Conservation (phyloP, 1,139 yeast species). For the Meyerozyma carpophila region DNA sequence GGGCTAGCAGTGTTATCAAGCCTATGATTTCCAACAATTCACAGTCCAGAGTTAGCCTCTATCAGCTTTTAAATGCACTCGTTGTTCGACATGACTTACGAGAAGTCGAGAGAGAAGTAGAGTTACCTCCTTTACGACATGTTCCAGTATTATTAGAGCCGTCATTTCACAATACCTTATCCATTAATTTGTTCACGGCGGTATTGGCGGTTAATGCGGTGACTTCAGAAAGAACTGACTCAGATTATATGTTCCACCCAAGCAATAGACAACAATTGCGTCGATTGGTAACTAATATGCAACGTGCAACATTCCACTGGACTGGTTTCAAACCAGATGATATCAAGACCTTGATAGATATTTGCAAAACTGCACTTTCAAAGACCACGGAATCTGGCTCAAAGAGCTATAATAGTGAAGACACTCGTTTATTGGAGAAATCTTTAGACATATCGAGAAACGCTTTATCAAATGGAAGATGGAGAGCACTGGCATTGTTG, state of each 20-base stretch:
- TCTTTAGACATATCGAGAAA: slow-evolving; percentile 40
- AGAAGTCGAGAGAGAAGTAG: slow-evolving; percentile 51
- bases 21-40: slow-evolving; percentile 38
- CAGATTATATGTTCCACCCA: slow-evolving; percentile 68
- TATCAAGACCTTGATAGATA: slow-evolving; percentile 43
- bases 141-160: slow-evolving; percentile 54
- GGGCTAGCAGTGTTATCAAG: slow-evolving; percentile 42
- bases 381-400: slow-evolving; percentile 22
- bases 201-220: slow-evolving; percentile 71
- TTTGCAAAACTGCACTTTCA: slow-evolving; percentile 43
- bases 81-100: slow-evolving; percentile 51
- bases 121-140: slow-evolving; percentile 56
- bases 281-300: slow-evolving; percentile 54
- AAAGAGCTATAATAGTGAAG: slow-evolving; percentile 28
- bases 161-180: slow-evolving; percentile 53
- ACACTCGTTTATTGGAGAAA: slow-evolving; percentile 30
- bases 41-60: slow-evolving; percentile 38
- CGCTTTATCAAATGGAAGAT: slow-evolving; percentile 47
- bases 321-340: slow-evolving; percentile 61
- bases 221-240: slow-evolving; percentile 60
- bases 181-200: slow-evolving; percentile 59
- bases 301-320: slow-evolving; percentile 69
- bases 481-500: slow-evolving; percentile 51
- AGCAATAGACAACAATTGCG: slow-evolving; percentile 49
- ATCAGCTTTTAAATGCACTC: slow-evolving; percentile 37